Evolutionary conservation across 208 protist species (phyloP).

Genomic region (Leishmania tropica): DNA sequence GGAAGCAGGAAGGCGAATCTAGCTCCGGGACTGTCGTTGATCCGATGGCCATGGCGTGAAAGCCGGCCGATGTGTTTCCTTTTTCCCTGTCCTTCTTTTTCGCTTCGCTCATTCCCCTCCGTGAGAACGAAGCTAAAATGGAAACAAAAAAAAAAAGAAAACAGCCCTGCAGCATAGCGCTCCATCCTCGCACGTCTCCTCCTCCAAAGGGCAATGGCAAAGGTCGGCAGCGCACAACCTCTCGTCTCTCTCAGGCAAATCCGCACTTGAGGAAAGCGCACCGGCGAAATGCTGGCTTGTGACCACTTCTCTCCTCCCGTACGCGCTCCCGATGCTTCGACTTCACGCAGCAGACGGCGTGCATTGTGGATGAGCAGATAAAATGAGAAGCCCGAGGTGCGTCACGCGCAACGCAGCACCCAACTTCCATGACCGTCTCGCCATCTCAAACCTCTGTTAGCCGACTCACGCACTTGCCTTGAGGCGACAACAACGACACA

Average conservation of each 20-base stretch:
- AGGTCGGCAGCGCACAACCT: not conserved
- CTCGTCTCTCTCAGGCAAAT: not conserved
- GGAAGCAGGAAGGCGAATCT: not conserved
- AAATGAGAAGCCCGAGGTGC: not conserved
- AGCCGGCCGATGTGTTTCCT: not conserved
- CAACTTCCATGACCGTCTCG: not conserved
- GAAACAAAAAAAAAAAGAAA: not conserved
- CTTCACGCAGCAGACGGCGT: not conserved
- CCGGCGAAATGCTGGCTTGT: not conserved
- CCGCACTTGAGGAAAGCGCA: not conserved
- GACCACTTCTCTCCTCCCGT: not conserved
- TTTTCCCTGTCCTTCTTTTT: not conserved
- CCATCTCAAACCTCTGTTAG: not conserved
- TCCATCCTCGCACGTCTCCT: not conserved
- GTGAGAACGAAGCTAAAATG: too few relatives aligned
- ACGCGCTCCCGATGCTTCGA: not conserved
- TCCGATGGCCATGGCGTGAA: not conserved
- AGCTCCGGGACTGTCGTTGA: not conserved
- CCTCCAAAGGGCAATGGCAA: not conserved
- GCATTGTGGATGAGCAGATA: not conserved
- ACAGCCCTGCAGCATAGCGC: not conserved
- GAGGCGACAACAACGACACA: not conserved
- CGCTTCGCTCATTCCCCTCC: not conserved
- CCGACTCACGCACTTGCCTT: not conserved
- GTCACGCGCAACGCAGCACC: not conserved